phyloP scores from a whole-genome alignment of 495 filamentous ascomycete genomes.

The Penicillium pulvis region DNA sequence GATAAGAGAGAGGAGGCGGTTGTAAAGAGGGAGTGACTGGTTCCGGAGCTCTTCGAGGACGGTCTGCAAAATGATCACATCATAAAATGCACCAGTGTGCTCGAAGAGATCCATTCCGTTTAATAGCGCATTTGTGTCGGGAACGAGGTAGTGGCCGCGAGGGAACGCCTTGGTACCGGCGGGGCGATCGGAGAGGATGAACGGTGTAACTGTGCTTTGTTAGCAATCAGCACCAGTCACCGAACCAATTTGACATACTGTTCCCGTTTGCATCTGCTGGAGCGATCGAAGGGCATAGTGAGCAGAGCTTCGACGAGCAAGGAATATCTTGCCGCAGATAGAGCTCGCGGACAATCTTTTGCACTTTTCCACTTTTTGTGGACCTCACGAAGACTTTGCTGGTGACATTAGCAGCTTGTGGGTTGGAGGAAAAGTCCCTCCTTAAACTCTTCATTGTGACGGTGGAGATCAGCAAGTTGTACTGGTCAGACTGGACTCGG shows the following conservation, averaged over 20 bases:
- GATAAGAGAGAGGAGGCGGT: constrained; percentile 83
- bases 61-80: constrained; percentile 92
- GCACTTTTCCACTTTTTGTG: constrained; percentile 91
- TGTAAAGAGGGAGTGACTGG: constrained; percentile 91
- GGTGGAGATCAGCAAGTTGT: constrained; percentile 17
- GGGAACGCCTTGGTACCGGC: constrained; percentile 79
- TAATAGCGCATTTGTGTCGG: constrained; percentile 94
- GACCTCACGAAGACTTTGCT: constrained; percentile 94
- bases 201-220: constrained; percentile 62
- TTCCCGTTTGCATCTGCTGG: constrained; percentile 78
- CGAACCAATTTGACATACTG: constrained; percentile 45
- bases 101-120: constrained; percentile 97
- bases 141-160: constrained; percentile 90
- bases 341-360: constrained; percentile 96
- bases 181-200: constrained; percentile 84
- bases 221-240: not conserved
- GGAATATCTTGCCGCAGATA: constrained; percentile 97
- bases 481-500: constrained; percentile 11
- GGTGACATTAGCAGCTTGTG: constrained; percentile 72
- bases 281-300: constrained; percentile 65
- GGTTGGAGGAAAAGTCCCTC: constrained; percentile 67
- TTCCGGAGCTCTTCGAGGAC: constrained; percentile 95
- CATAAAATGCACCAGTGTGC: constrained; percentile 86
- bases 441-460: constrained; percentile 86
- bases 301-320: constrained; percentile 90